Evolutionary conservation across 73 alveolate species (phyloP).

Genomic region (Uronychia setigera): DNA sequence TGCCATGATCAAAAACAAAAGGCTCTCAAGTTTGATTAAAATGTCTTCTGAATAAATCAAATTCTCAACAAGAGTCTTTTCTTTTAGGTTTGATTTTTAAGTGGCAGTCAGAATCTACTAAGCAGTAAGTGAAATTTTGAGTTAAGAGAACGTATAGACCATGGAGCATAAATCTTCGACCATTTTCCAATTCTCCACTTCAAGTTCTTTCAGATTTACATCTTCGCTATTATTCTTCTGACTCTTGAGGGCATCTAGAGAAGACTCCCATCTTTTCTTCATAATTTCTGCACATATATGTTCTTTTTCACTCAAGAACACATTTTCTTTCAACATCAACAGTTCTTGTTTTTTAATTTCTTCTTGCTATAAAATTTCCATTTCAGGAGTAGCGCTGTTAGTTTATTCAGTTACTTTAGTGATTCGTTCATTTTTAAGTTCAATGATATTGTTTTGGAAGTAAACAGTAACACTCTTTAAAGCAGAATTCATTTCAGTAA

Average conservation of each 20-base stretch:
- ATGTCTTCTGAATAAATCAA: not conserved
- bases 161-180: not conserved
- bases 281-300: not conserved
- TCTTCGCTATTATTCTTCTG: not conserved
- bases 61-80: not conserved
- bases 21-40: not conserved
- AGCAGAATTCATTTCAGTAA: not conserved
- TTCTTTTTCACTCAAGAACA: not conserved
- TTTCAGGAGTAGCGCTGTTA: not conserved
- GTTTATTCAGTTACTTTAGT: not conserved
- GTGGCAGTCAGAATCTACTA: not conserved
- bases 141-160: not conserved
- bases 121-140: not conserved
- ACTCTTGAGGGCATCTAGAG: not conserved
- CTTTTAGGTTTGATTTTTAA: not conserved
- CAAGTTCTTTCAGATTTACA: not conserved
- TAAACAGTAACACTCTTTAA: not conserved
- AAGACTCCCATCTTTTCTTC: not conserved
- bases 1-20: not conserved
- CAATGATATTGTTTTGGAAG: not conserved
- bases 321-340: not conserved
- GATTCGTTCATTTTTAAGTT: not conserved
- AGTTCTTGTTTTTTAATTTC: not conserved
- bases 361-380: not conserved
- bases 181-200: not conserved